Base-by-base conservation (phyloP, 441 rosid species). In the Pelargonium myrrhifolium region DNA sequence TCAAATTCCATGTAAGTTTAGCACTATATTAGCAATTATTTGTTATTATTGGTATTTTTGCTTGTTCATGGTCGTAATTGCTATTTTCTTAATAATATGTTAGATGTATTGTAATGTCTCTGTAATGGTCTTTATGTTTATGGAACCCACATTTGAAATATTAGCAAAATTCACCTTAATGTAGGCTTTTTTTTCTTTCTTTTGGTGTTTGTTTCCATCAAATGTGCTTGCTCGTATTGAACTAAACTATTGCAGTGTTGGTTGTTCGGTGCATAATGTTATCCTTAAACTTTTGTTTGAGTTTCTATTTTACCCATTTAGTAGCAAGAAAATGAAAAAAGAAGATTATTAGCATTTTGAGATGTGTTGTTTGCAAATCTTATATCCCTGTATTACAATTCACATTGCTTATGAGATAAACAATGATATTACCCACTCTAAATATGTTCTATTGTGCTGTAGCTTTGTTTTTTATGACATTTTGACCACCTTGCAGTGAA, bases 1-100 rank as follows among this genome's bases (percentile, higher is more conserved):
- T 73, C 99, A 94, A 80, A 94, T 94, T 80, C 99, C 99, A 70
- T 94, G 99, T 92, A 83, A 88, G 97, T 85, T 56, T 53, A 62
- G 22, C 71, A n/a, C 21, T 64, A n/a, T 14, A 58, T 62, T 3
- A 67, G 71, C 60, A 18, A 10, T 55, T 20, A 55, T 55, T 55
- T 6, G 18, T 53, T 18, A 17, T 53, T 17, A 10, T 11, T 18
- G 60, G 11, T 55, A 6, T 55, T 11, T 20, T 55, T 55, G 26
- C 60, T 17, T 55, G 60, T 3, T 55, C 60, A 18, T 55, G 21
- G 18, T 18, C 60, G 11, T 55, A 55, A 55, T 55, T 55, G 21
- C 26, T 55, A 17, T 20, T 18, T 22, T 55, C 10, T 8, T 37
- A 37, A 37, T 18, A 18, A 7, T 5, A 55, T 15, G 26, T 18